Conservation (phyloP, 805 yeast genomes). For the Zygoascus bituminiphila region DNA sequence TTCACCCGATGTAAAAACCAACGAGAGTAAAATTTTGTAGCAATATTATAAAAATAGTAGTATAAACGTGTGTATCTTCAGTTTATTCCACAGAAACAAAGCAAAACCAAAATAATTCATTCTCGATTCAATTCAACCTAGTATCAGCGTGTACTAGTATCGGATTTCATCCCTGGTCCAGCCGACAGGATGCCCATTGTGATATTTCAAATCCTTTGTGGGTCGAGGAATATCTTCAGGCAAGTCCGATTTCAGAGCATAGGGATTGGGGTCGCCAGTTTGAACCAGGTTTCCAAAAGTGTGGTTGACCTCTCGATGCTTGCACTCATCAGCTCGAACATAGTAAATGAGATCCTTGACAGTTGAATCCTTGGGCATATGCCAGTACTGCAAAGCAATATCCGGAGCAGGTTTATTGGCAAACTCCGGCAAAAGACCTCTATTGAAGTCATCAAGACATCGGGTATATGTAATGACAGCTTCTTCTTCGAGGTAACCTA, state of each 20-base stretch:
- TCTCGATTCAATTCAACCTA: too few relatives aligned
- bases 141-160: too few relatives aligned
- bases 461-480: slow-evolving; percentile 64
- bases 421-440: slow-evolving; percentile 43
- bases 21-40: too few relatives aligned
- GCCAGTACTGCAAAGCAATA: slow-evolving; percentile 59
- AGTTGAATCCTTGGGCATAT: slow-evolving; percentile 41
- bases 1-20: too few relatives aligned
- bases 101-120: too few relatives aligned
- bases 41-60: too few relatives aligned
- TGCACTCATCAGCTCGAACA: slow-evolving; percentile 69
- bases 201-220: slow-evolving; percentile 24
- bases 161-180: slow-evolving; percentile 31
- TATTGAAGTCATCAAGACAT: slow-evolving; percentile 45
- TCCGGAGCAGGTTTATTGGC: slow-evolving; percentile 30
- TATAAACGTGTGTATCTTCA: too few relatives aligned
- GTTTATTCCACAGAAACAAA: too few relatives aligned
- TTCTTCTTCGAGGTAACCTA: slow-evolving; percentile 71
- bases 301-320: slow-evolving; percentile 73
- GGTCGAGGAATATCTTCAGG: slow-evolving; percentile 28
- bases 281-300: slow-evolving; percentile 59
- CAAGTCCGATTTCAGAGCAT: slow-evolving; percentile 36
- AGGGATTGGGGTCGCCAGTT: slow-evolving; percentile 56
- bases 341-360: slow-evolving; percentile 52
- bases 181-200: slow-evolving; percentile 24